Base-by-base conservation (phyloP, 208 protist genomes). In the Acanthamoeba castellanii region DNA sequence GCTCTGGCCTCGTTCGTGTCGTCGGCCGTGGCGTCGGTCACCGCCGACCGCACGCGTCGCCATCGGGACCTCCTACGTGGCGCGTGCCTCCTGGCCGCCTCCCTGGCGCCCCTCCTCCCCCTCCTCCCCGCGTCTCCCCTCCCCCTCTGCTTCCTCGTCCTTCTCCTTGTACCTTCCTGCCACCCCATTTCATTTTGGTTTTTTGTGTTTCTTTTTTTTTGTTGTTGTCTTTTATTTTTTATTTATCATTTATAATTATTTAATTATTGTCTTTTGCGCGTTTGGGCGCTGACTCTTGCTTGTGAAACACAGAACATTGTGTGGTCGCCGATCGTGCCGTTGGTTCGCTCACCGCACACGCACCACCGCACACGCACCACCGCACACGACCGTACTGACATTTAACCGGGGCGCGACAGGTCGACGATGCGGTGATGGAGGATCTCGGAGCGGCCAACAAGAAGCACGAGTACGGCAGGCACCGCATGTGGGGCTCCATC, bases 371-470 rank as follows among this genome's bases (percentile, higher is more conserved):
- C 3, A 3, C 32, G 68, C 13, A 37, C 68, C 3, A 42, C 68
- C 13, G 3, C 68, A 30, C 18, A 25, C 76, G n/a, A 30, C 30
- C 13, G 68, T 76, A 42, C 30, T 3, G 7, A 34, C 18, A 82
- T 82, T 82, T 82, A 18, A 14, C 11, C 11, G n/a, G 70, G n/a
- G 72, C 3, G 72, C 9, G 14, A 34, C 81, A 88, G 81, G 81
- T 88, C 5, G 81, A 88, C 32, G 81, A 88, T 57, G 81, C 81
- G 22, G 81, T 88, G 32, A 88, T 88, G 81, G 81, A 88, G 22
- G 81, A 88, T 3, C 55, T 88, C 25, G 81, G 81, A 3, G 81
- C 81, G n/a, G 81, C 81, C 16, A 64, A 64, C 55, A 55, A 64
- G 55, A 76, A 76, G 34, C 81, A 88, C 55, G 50, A 88, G 32